Percentiles rank a stretch among this genome's conserved stretches.
Evolutionary conservation across 495 filamentous ascomycete species (phyloP).

Genomic region (Beverwykella pulmonaria): DNA sequence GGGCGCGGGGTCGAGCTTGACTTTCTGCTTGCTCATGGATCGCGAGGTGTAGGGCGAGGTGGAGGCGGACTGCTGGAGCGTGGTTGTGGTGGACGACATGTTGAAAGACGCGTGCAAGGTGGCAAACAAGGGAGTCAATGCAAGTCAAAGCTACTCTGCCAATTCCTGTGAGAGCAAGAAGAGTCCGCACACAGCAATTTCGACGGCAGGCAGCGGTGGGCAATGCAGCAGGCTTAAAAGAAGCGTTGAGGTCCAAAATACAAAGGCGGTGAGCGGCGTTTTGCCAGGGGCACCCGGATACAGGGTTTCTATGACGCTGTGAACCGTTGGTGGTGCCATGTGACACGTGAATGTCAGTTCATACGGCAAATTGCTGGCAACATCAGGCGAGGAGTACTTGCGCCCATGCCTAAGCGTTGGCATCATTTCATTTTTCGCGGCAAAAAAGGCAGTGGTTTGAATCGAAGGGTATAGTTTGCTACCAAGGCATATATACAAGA

Average conservation of each 20-base stretch:
- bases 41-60: conserved; percentile 14
- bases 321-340: conserved; percentile 1
- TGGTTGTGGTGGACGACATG: conserved; percentile 29
- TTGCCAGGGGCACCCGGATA: conserved; percentile 15
- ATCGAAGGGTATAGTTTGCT: neutral
- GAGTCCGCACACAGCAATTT: neutral
- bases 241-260: neutral
- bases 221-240: neutral
- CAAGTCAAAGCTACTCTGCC: too few relatives aligned
- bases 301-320: neutral
- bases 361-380: neutral
- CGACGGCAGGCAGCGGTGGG: neutral
- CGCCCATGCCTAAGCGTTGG: too few relatives aligned
- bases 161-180: too few relatives aligned
- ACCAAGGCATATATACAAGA: neutral
- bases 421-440: too few relatives aligned
- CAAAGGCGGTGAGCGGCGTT: neutral
- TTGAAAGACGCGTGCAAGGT: neutral
- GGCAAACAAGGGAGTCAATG: neutral
- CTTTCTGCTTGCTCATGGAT: conserved; percentile 6
- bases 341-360: conserved; percentile 25
- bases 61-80: conserved; percentile 2
- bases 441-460: too few relatives aligned
- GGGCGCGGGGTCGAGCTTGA: neutral
- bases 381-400: neutral